phyloP scores from a whole-genome alignment of 805 yeast species.

The Yarrowia sp. region DNA sequence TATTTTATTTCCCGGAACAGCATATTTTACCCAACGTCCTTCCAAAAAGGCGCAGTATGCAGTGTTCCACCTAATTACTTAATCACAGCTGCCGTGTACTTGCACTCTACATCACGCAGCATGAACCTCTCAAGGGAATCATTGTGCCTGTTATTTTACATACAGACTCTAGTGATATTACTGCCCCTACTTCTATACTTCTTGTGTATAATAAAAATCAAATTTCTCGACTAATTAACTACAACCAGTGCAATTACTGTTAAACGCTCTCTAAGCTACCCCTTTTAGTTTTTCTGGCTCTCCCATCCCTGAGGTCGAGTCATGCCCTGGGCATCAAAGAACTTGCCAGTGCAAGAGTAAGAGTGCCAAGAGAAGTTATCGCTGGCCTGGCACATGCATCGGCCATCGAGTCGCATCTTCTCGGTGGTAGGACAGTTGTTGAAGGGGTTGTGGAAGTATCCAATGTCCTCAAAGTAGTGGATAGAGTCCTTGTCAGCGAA shows the following conservation, averaged over 20 bases:
- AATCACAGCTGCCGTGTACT: too few species aligned
- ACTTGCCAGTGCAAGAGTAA: conserved; percentile 41
- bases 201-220: not conserved
- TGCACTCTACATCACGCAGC: too few species aligned
- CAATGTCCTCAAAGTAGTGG: conserved; percentile 72
- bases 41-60: too few species aligned
- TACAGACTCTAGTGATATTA: too few species aligned
- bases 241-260: conserved; percentile 21
- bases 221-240: conserved; percentile 2
- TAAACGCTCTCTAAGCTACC: not conserved
- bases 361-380: conserved; percentile 41
- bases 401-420: conserved; percentile 38
- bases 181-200: too few species aligned
- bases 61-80: too few species aligned
- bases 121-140: too few species aligned
- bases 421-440: conserved; percentile 67
- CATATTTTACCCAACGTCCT: too few species aligned
- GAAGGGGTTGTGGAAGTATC: conserved; percentile 66
- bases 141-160: too few species aligned
- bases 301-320: conserved; percentile 26
- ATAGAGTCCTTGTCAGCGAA: conserved; percentile 56
- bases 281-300: conserved; percentile 6
- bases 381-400: conserved; percentile 54
- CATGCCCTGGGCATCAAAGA: conserved; percentile 36
- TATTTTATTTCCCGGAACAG: too few species aligned